Evolutionary conservation across 2,329 filamentous ascomycete species (phyloP), one percentile per base, ranked within the genome.

Genomic region (Anthostomella pinea): DNA sequence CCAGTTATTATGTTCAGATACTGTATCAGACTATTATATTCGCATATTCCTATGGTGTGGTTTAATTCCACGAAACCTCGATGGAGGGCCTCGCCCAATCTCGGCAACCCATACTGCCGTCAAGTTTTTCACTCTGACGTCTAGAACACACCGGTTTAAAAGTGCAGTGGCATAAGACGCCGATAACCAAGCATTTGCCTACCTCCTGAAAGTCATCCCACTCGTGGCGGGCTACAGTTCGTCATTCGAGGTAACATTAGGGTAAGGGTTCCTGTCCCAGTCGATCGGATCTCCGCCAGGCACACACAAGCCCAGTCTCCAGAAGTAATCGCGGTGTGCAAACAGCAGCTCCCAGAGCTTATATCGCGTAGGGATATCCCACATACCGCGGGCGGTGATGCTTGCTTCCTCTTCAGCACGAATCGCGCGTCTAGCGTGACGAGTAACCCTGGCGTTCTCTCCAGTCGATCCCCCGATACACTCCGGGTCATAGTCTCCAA

Each of bases 241-340:
- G 31, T 62, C 56, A 28, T 46, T 51, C n/a, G 51, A 48, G 28
- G 54, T 54, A 14, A 48, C 51, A 14, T 67, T 54, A 39, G 67
- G 62, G 55, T 77, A 71, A 40, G 57, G 62, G 29, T 72, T 68
- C 43, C 74, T 66, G 13, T 72, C 77, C 83, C 83, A 86, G 49
- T 86, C 76, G 29, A 70, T 68, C 3, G 82, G 81, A 57, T 85
- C 83, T 9, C 86, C 85, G 9, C 85, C 85, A 0, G 91, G 90
- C 2, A 96, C 71, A 65, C 93, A 98, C 20, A 97, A 67, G 0
- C 93, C 93, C 35, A 98, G 63, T 38, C 93, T 75, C 87, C 88
- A 95, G 64, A 98, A 97, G 63, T 98, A 98, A 66, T 98, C 93
- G 24, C 93, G 72, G 65, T 98, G 93, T 1, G 90, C 86, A 62